Evolutionary conservation across 192 early-diverging fungal species (phyloP).

Genomic region (Piromyces finnis): DNA sequence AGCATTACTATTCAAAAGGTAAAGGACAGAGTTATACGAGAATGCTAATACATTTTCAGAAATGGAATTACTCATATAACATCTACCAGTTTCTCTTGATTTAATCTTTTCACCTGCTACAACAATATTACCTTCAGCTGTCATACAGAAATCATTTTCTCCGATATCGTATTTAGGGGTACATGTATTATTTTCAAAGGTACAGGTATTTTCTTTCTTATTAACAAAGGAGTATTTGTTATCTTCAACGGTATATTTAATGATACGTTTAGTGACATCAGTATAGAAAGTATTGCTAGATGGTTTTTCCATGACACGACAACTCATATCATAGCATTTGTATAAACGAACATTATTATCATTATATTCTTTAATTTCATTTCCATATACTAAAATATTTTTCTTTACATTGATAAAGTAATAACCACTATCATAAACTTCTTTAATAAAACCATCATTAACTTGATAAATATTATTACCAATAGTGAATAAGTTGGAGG

Average conservation of each 20-base stretch:
- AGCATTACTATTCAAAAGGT: neutral
- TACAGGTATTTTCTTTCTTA: neutral
- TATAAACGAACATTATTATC: neutral
- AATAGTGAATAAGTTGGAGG: neutral
- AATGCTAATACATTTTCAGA: neutral
- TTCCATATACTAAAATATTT: neutral
- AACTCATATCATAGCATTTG: neutral
- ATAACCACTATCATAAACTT: neutral
- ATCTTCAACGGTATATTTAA: neutral
- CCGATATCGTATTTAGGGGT: neutral
- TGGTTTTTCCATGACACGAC: neutral
- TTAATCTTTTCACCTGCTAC: neutral
- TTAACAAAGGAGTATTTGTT: neutral
- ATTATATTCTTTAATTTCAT: neutral
- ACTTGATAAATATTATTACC: neutral
- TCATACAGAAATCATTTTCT: neutral
- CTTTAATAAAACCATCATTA: neutral
- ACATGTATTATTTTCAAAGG: neutral
- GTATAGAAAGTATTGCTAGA: neutral
- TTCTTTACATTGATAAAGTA: neutral
- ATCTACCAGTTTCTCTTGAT: neutral
- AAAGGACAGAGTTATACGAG: neutral
- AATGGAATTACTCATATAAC: neutral
- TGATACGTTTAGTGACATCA: neutral
- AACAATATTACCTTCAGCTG: neutral